Evolutionary conservation across 2,329 filamentous ascomycete species (phyloP), one percentile per base, ranked within the genome.

Genomic region (Penicillium rolfsii): DNA sequence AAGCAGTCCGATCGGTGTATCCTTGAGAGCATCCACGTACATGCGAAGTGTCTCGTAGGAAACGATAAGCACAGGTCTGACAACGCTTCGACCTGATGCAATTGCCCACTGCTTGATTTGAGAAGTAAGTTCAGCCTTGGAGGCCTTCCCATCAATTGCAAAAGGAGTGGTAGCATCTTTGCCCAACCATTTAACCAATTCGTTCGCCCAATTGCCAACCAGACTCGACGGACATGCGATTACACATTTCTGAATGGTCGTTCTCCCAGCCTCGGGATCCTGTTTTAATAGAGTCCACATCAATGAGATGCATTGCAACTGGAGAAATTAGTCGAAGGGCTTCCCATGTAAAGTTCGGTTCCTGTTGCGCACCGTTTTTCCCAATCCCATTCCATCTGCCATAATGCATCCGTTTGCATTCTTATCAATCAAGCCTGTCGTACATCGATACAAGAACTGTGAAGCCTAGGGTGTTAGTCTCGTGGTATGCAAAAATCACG

Each of bases 361-460:
- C 16, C 36, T n/a, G 24, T 16, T 49, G 52, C 73, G 58, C 76
- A 82, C 80, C 19, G 95, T 99, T 80, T 99, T 99, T 59, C 95
- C 95, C 33, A 99, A 81, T 69, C 95, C 95, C 95, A 99, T 99
- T 75, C 97, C 95, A 75, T 99, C 95, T 56, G 95, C 95, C 95
- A 99, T 99, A 74, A 99, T 99, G 78, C 95, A 99, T 2, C 95
- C 95, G 75, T 97, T 91, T 52, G 95, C 95, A 70, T 94, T 94
- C 40, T 90, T 85, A 70, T 98, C 95, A 58, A 98, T 91, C 83
- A 98, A 85, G n/a, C 95, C 95, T 1, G 94, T 98, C 5, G 95
- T 93, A 72, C 92, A 96, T 67, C 87, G 86, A 77, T 98, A 99
- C 83, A 99, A 88, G 77, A 99, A 99, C 80, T 82, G 62, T 38